Conservation (phyloP, 257 asterid genomes). For the Haberlea rhodopensis region DNA sequence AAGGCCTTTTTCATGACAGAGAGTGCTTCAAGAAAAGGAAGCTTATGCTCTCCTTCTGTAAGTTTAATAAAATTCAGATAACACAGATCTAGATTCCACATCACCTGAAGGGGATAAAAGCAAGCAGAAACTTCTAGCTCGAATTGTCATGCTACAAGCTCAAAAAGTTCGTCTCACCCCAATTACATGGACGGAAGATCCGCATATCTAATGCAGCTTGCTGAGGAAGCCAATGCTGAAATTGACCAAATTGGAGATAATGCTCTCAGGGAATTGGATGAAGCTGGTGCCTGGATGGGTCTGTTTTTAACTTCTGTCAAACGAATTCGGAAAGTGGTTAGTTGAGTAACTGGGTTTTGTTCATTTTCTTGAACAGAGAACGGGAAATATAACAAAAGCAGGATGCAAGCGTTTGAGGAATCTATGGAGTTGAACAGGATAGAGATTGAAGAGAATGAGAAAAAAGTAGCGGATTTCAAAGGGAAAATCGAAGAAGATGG, state of each 20-base stretch:
- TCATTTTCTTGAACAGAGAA: constrained; percentile 61
- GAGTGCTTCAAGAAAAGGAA: constrained; percentile 37
- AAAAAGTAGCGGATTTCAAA: constrained; percentile 56
- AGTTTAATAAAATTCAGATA: constrained; percentile 40
- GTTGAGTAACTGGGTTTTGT: constrained; percentile 13
- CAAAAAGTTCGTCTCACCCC: constrained; percentile 76
- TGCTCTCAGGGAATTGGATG: constrained; percentile 80
- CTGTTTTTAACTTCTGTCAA: constrained; percentile 1
- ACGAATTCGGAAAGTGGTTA: constrained; percentile 1
- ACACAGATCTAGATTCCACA: constrained; percentile 42
- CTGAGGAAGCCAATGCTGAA: constrained; percentile 86
- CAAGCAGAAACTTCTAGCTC: constrained; percentile 83
- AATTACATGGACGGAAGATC: constrained; percentile 86
- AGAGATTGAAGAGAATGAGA: constrained; percentile 69
- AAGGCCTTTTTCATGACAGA: constrained; percentile 36
- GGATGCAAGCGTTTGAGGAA: constrained; percentile 91
- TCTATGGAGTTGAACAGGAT: constrained; percentile 58
- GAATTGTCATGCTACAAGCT: constrained; percentile 78
- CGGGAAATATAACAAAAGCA: constrained; percentile 75
- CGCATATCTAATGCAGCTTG: constrained; percentile 67
- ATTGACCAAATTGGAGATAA: constrained; percentile 82
- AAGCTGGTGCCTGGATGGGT: constrained; percentile 76
- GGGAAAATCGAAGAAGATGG: constrained; percentile 54
- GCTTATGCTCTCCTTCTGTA: constrained; percentile 38
- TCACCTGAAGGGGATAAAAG: constrained; percentile 55